Percentiles rank a stretch among this genome's conserved stretches.
Evolutionary conservation across 2,329 filamentous ascomycete genomes (phyloP).

Genomic region (Pseudogymnoascus sp.): DNA sequence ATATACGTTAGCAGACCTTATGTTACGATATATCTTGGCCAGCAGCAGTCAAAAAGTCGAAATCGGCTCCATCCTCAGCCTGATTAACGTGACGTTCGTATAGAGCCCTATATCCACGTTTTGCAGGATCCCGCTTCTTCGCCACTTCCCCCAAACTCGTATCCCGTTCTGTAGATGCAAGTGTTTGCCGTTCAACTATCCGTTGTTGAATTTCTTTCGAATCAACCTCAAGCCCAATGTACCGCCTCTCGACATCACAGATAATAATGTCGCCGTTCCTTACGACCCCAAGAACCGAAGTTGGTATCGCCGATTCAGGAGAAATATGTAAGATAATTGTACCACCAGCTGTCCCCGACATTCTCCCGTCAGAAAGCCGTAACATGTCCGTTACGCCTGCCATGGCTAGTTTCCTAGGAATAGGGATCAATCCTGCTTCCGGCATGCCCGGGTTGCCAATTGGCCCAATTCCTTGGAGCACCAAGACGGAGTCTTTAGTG

Average conservation of each 20-base stretch:
- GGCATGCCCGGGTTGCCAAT: conserved; percentile 49
- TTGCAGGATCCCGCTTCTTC: conserved; percentile 29
- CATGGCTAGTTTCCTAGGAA: conserved; percentile 42
- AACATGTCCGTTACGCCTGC: conserved; percentile 48
- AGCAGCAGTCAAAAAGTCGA: conserved; percentile 52
- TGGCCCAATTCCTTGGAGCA: conserved; percentile 44
- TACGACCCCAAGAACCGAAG: conserved; percentile 43
- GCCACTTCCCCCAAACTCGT: conserved; percentile 20
- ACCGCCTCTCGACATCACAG: conserved; percentile 39
- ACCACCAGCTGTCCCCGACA: conserved; percentile 50
- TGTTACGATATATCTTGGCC: conserved; percentile 31
- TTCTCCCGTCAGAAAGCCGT: conserved; percentile 47
- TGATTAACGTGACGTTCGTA: conserved; percentile 56
- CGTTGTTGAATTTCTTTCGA: conserved; percentile 22
- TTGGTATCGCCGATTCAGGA: conserved; percentile 43
- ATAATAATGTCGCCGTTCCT: conserved; percentile 42
- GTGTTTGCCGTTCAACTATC: conserved; percentile 21
- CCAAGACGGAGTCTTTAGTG: conserved; percentile 39
- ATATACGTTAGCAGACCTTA: conserved; percentile 34
- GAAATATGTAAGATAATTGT: conserved; percentile 49
- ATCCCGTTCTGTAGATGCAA: conserved; percentile 16
- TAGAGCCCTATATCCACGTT: conserved; percentile 52
- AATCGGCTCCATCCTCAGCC: conserved; percentile 53
- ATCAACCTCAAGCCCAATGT: conserved; percentile 33
- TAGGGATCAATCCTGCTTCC: conserved; percentile 45